Base-by-base conservation (phyloP, 228 moss, liverwort and hornwort species). In the Sphagnum fallax region DNA sequence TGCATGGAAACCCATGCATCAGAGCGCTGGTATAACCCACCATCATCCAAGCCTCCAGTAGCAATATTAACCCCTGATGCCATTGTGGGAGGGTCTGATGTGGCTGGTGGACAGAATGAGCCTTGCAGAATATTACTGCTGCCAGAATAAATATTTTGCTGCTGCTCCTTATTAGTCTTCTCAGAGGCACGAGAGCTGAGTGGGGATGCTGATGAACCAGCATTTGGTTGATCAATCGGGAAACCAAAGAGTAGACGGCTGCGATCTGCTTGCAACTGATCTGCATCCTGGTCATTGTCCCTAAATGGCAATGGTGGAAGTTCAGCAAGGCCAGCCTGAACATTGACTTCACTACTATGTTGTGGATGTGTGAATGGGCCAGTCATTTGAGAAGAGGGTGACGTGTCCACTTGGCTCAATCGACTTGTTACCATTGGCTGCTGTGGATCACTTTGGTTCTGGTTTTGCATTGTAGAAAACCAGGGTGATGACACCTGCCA, bases 191-290 rank as follows among this genome's bases (percentile, higher is more conserved):
- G 75, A 50, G 80, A 60, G 47, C 73, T 63, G 13, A 79, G 75
- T 50, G 74, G 69, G 16, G 72, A 51, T 32, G 66, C 75, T 67
- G 75, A 63, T 60, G 75, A 75, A 58, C 75, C 89, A 55, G 67
- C 83, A 64, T 81, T 65, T 13, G 85, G 85, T 80, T 80, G 85
- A 53, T 93, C 93, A 60, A 91, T 91, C 0, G 93, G 87, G 49
- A 93, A 91, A 51, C 93, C 93, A 72, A 93, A 93, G 4, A 93
- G 75, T 60, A 89, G 78, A 79, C 85, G 89, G 71, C 82, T 77
- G 4, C 93, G 89, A 67, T 93, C 93, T 18, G 90, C 79, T 67
- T 91, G 91, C 6, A 82, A 84, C 66, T 91, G 89, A 65, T 93
- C 93, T 66, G 89, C 89, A 52, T 93, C 93, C 66, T 90, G 85